Evolutionary conservation across 176 grass and related monocot species (phyloP), one percentile per base, ranked within the genome.

Genomic region (Triticum timopheevii): DNA sequence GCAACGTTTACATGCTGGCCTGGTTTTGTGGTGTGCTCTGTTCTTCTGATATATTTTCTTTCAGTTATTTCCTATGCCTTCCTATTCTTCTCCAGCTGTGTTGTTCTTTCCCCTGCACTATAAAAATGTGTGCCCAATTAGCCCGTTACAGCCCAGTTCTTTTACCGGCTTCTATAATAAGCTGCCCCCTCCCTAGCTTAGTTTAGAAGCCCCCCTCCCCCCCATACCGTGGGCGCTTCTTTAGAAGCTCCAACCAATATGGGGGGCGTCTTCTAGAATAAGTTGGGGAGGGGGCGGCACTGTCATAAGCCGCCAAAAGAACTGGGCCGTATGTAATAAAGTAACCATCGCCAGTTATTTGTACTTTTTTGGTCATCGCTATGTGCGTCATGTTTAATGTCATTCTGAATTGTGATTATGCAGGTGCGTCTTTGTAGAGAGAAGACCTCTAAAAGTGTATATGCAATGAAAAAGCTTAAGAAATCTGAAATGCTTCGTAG

Each of bases 401-500:
- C 16, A 61, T 25, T 76, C 58, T 59, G 36, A 78, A 80, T 73
- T 80, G 40, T 83, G 72, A 87, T 82, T 64, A 82, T 91, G 87
- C 89, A 99, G 97, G 97, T 99, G 56, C 91, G 97, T 80, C 86
- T 96, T 88, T 99, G 97, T 89, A 96, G 90, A 93, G 97, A 99
- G 62, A 96, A 96, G 72, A 70, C 82, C 39, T 93, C 90, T 64
- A 90, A 65, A n/a, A 93, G 88, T 91, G 94, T 99, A 24, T 98
- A 94, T 88, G 96, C 96, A 71, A 98, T 98, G 96, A 98, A 98
- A 94, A 98, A 98, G 50, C 94, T 98, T 68, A 98, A 98, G 86
- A 98, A 98, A 92, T 98, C 97, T 79, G 97, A 98, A 90, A 98
- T 98, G 97, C 90, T 98, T 85, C 92, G 97, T 69, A 96, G 94